Percentiles rank a stretch among this genome's conserved stretches.
These are phyloP conservation scores for Penicillium mononematosum DNA, from an alignment of 495 filamentous ascomycete species.

Conservation along the genomic window DNA sequence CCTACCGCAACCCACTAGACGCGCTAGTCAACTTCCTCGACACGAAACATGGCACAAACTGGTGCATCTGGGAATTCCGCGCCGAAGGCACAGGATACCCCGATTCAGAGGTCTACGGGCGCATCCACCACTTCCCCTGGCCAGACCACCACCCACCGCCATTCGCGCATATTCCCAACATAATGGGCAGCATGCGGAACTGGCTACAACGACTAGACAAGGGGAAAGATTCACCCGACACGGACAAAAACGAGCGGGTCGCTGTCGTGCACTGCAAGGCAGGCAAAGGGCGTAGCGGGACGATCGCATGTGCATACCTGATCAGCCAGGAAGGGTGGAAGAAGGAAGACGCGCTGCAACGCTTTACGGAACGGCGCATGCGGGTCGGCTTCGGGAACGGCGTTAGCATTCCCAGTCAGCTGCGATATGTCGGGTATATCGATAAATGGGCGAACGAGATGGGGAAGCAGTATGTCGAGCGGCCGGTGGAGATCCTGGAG, in stretches of 20 bases:
- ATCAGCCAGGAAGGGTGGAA: slow-evolving; percentile 89
- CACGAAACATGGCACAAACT: slow-evolving; percentile 72
- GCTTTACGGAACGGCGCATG: slow-evolving; percentile 90
- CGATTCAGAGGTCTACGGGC: slow-evolving; percentile 77
- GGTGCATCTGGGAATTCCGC: slow-evolving; percentile 96
- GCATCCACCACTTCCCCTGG: slow-evolving; percentile 89
- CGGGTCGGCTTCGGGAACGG: slow-evolving; percentile 81
- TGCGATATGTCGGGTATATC: slow-evolving; percentile 86
- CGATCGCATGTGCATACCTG: slow-evolving; percentile 79
- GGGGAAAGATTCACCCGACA: slow-evolving; percentile 4
- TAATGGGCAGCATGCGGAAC: slow-evolving; percentile 87
- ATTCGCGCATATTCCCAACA: slow-evolving; percentile 78
- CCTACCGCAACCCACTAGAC: slow-evolving; percentile 90
- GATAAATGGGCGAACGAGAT: slow-evolving; percentile 74
- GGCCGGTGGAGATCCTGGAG: slow-evolving; percentile 80
- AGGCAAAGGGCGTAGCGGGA: slow-evolving; percentile 93
- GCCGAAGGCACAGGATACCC: slow-evolving; percentile 96
- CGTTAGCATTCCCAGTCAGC: slow-evolving; percentile 89
- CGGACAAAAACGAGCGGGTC: slow-evolving; percentile 52
- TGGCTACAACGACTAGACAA: slow-evolving; percentile 65
- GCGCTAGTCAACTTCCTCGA: slow-evolving; percentile 83
- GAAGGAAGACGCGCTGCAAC: slow-evolving; percentile 68
- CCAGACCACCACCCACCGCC: slow-evolving; percentile 97
- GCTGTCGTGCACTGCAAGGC: slow-evolving; percentile 97
- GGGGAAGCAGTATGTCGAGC: slow-evolving; percentile 78